Conservation (phyloP, 495 filamentous ascomycete genomes). For the Talaromyces trachyspermus region DNA sequence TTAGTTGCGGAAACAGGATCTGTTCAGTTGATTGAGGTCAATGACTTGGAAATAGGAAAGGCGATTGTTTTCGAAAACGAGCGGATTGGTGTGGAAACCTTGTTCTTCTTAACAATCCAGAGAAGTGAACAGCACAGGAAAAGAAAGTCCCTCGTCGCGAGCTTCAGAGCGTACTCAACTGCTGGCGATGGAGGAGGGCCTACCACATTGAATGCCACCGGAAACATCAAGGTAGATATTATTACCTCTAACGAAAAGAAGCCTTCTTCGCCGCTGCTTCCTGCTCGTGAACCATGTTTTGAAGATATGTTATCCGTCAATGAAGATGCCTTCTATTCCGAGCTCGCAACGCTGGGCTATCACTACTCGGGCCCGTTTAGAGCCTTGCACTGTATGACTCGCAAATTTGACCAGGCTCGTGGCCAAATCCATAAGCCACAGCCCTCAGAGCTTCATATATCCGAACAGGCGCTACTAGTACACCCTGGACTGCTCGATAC, state of each 20-base stretch:
- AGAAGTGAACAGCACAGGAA: background rate
- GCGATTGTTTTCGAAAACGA: slow-evolving; percentile 49
- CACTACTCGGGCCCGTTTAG: slow-evolving; percentile 25
- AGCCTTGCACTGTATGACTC: slow-evolving; percentile 14
- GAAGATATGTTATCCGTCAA: background rate
- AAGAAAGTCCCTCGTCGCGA: background rate
- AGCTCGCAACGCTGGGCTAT: slow-evolving; percentile 23
- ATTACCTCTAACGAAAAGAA: too few relatives aligned
- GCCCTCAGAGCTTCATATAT: background rate
- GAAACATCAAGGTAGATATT: background rate
- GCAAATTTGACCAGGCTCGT: slow-evolving; percentile 20
- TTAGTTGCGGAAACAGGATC: background rate
- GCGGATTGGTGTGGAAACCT: slow-evolving; percentile 32
- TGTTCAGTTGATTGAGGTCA: slow-evolving; percentile 25
- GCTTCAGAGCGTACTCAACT: too few relatives aligned
- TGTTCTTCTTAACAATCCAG: slow-evolving; percentile 29
- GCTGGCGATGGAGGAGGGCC: too few relatives aligned
- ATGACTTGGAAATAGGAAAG: slow-evolving; percentile 30
- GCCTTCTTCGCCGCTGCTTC: background rate
- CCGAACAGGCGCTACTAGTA: slow-evolving; percentile 7
- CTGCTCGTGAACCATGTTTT: background rate
- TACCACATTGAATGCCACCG: background rate
- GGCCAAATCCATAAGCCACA: slow-evolving; percentile 10
- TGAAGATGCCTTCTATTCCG: slow-evolving; percentile 34
- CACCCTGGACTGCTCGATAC: slow-evolving; percentile 36